Evolutionary conservation across 768 basidiomycete genomes (phyloP), one percentile per base, ranked within the genome.

Genomic region (Suillus spraguei): DNA sequence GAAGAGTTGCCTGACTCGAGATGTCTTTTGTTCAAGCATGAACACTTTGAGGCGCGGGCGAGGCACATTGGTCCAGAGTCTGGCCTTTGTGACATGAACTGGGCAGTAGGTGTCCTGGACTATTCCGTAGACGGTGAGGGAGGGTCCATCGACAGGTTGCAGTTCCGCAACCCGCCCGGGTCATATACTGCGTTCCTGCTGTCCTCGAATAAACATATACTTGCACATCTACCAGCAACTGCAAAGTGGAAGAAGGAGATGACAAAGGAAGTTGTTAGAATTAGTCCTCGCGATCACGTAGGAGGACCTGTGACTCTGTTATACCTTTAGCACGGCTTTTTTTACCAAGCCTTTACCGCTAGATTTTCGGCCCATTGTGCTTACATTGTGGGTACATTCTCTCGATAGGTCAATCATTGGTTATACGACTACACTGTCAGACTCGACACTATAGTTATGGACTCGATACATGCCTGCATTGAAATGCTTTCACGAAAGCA

Each of bases 101-200:
- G 55, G 55, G 60, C 53, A 42, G 58, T 64, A 28, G 63, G 63
- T 17, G 44, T 64, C 24, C 33, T 64, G 44, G 63, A 64, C 38
- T 62, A 62, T 22, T 28, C 9, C 24, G 10, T 39, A 17, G 42
- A 36, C 3, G n/a, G 53, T 16, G 60, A 52, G 14, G n/a, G 38
- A 10, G 49, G 60, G 14, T 4, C 10, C 16, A 36, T 47, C 13
- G 53, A 61, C 52, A 49, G 52, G 38, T 36, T 5, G 28, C 28
- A n/a, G n/a, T n/a, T n/a, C n/a, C n/a, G n/a, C n/a, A n/a, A n/a
- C n/a, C n/a, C n/a, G n/a, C n/a, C n/a, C n/a, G n/a, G n/a, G n/a
- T n/a, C 54, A n/a, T 58, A 39, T 35, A 64, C 42, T 2, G 60
- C 24, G 7, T 62, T 64, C 60, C 10, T 64, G 17, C 22, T 64